Percentiles rank a stretch among this genome's conserved stretches.
These are phyloP conservation scores for Physocladia obscura DNA, from an alignment of 192 early-diverging fungal species.

Conservation along the genomic window DNA sequence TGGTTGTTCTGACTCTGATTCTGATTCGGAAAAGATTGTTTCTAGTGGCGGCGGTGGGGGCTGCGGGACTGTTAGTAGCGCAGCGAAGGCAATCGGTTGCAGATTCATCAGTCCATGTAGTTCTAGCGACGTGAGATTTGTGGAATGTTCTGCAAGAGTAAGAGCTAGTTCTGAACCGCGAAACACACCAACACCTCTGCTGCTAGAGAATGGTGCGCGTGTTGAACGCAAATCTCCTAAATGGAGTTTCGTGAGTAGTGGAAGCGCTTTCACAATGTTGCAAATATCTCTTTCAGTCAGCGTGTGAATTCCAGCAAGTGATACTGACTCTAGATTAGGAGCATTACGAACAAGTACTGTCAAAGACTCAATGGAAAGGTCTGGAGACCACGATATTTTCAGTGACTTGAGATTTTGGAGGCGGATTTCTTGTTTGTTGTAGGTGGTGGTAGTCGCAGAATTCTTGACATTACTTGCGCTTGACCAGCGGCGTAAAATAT, in stretches of 20 bases:
- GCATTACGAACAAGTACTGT: neutral
- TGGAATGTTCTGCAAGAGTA: neutral
- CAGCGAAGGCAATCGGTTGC: neutral
- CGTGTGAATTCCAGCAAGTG: slow-evolving; percentile 3
- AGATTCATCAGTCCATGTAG: slow-evolving; percentile 7
- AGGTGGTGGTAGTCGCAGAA: neutral
- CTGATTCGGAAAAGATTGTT: neutral
- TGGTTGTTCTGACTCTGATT: neutral
- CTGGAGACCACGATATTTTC: slow-evolving; percentile 6
- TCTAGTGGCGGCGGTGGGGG: neutral
- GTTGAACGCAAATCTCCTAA: slow-evolving; percentile 14
- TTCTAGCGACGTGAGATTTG: neutral
- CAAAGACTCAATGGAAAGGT: neutral
- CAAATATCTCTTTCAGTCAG: slow-evolving; percentile 8
- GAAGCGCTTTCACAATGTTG: neutral
- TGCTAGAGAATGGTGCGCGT: slow-evolving; percentile 19
- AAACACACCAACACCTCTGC: slow-evolving; percentile 3
- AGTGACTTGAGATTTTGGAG: neutral
- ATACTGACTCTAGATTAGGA: neutral
- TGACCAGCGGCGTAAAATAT: neutral
- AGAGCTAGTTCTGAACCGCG: neutral
- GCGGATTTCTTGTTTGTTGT: neutral
- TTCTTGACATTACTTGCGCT: neutral
- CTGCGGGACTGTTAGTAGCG: neutral
- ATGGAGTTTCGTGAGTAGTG: neutral